Base-by-base conservation (phyloP, 2,329 filamentous ascomycete genomes). In the Arachnomyces sp. region DNA sequence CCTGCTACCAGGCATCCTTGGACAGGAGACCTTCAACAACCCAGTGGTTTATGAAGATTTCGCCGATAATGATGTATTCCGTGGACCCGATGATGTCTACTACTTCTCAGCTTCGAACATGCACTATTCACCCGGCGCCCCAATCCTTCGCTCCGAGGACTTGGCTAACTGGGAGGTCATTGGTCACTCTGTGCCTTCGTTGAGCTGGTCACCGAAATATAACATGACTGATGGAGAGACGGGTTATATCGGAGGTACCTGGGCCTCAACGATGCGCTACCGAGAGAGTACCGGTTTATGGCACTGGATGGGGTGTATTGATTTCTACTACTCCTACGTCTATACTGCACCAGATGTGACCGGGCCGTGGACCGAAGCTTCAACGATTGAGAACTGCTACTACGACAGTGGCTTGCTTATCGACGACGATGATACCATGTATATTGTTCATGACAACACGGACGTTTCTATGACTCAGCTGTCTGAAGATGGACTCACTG, bases 291-390 rank as follows among this genome's bases (percentile, higher is more conserved):
- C 31, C 29, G 17, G 28, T 1, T 25, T 15, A 21, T 43, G 40
- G 38, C 36, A 40, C 29, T 40, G 38, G 38, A 37, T 40, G 15
- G 38, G 32, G 8, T 40, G 38, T 31, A 34, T 37, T 16, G 28
- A 28, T 15, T 39, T 28, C 36, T 45, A 4, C 47, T 30, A 42
- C 49, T 53, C 32, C 36, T 48, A 34, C 52, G 48, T 25, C 49
- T 44, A 40, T 18, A 39, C 35, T 31, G 16, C 32, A 3, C 13
- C 32, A 12, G 11, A 25, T 12, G 36, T 39, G 8, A 39, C 36
- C 12, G 28, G 36, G n/a, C 36, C 36, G 9, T 39, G n/a, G 36
- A 32, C 36, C n/a, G 8, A 16, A 12, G 36, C 25, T 2, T 25
- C 17, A n/a, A 7, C 28, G 7, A 21, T 13, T 14, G 29, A 21